phyloP scores from a whole-genome alignment of 2,329 filamentous ascomycete species.

The Pleomassaria siparia region DNA sequence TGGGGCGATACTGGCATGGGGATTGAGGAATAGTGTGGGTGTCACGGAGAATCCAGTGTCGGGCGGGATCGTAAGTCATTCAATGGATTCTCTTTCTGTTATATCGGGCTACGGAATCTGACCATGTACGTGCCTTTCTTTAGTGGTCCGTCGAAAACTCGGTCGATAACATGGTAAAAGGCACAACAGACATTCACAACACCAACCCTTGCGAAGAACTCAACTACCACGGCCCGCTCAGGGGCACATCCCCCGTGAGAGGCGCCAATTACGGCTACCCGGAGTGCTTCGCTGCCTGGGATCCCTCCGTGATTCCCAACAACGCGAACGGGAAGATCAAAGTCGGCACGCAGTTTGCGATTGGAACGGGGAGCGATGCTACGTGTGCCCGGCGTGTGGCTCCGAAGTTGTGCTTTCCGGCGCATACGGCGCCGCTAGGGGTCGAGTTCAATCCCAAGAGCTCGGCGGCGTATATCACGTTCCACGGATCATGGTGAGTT shows the following conservation, averaged over 20 bases:
- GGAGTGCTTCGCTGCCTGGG: constrained; percentile 66
- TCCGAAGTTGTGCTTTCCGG: constrained; percentile 28
- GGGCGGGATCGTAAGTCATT: constrained; percentile 43
- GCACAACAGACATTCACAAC: constrained; percentile 59
- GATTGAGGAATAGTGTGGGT: constrained; percentile 68
- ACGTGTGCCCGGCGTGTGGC: constrained; percentile 44
- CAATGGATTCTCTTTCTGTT: constrained; percentile 5
- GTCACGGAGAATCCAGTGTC: constrained; percentile 58
- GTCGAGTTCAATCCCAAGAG: constrained; percentile 63
- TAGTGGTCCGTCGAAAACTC: constrained; percentile 64
- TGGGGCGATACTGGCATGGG: constrained; percentile 59
- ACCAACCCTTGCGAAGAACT: constrained; percentile 68
- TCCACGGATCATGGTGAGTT: constrained; percentile 62
- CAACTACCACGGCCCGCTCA: constrained; percentile 48
- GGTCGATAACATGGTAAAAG: constrained; percentile 61
- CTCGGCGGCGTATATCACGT: constrained; percentile 62
- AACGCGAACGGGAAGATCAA: constrained; percentile 43
- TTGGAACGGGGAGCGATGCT: constrained; percentile 24
- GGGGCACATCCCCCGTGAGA: constrained; percentile 50
- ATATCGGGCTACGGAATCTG: not conserved
- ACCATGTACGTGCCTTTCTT: constrained; percentile 28
- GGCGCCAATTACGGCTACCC: constrained; percentile 69
- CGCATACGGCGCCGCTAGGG: constrained; percentile 65
- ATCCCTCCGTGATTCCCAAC: constrained; percentile 52
- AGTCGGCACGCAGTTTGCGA: constrained; percentile 51